phyloP scores from a whole-genome alignment of 176 grass and related monocot species.

The Thinopyrum elongatum region DNA sequence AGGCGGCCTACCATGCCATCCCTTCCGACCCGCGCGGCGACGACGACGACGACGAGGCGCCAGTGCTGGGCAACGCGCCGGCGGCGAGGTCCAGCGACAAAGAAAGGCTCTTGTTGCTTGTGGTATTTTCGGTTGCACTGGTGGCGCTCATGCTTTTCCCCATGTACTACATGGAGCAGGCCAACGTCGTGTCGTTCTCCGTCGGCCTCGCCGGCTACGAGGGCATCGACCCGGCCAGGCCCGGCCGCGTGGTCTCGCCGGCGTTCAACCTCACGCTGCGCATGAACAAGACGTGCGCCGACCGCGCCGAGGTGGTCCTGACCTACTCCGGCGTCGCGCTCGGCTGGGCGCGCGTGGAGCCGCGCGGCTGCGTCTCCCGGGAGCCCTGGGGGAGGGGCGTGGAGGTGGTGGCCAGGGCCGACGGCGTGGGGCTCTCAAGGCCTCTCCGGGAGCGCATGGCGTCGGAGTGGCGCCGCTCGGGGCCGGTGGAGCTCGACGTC shows the following conservation, averaged over 20 bases:
- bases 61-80: not conserved
- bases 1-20: not conserved
- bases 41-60: not conserved
- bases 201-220: slow-evolving; percentile 16
- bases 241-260: slow-evolving; percentile 17
- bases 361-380: not conserved
- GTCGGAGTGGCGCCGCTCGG: not conserved
- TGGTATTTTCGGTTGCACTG: too few species aligned
- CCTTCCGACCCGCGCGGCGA: not conserved
- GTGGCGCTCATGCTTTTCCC: not conserved
- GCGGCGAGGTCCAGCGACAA: not conserved
- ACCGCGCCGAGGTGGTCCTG: slow-evolving; percentile 7
- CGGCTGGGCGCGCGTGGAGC: slow-evolving; percentile 16
- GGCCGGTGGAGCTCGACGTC: slow-evolving; percentile 10
- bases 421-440: slow-evolving; percentile 7
- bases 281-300: not conserved
- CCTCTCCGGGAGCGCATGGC: not conserved
- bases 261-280: slow-evolving; percentile 20
- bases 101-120: not conserved
- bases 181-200: not conserved
- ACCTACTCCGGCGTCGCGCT: slow-evolving; percentile 17
- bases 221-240: slow-evolving; percentile 11
- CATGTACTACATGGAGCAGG: not conserved
- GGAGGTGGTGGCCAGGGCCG: not conserved
- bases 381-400: not conserved